Base-by-base conservation (phyloP, 1,284 basidiomycete species). In the Ceratobasidium sp. region DNA sequence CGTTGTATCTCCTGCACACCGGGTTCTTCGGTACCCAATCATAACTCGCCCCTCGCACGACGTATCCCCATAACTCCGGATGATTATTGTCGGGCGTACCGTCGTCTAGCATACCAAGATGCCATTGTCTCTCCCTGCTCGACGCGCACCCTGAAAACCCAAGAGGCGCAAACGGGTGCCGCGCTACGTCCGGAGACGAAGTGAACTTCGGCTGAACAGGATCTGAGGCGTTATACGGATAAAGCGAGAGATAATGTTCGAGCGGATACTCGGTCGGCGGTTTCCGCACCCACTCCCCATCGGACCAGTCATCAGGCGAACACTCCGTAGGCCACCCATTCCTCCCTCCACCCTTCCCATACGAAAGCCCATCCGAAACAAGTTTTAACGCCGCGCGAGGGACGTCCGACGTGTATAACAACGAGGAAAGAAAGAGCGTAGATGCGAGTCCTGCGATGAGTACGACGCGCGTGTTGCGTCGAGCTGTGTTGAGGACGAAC, bases 111-210 rank as follows among this genome's bases (percentile, higher is more conserved):
- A 85, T 81, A 3, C 84, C 89, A 29, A 91, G 82, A 80, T 91
- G 90, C 90, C 89, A 90, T 74, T 82, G 82, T 75, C 86, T 86
- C 79, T 91, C 90, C 72, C 89, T 83, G 60, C 86, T 85, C 77
- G 87, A 87, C 11, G 90, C 89, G 78, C 90, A 91, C 50, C 88
- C 88, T 74, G 85, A 82, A 36, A 90, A 85, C 14, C 89, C 89
- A 24, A 87, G 84, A 77, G 89, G 87, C 1, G 78, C 79, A 53
- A 88, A 80, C 17, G 84, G 86, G 75, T 91, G 86, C 47, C 85
- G 65, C 8, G 74, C 44, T 9, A 60, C 69, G 9, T 72, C 69
- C 9, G 56, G 8, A 11, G 56, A 50, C 11, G 56, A 56, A 9
- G 64, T 14, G 31, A 41, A 59, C 31, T 15, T n/a, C 2, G 53